Percentiles rank a stretch among this genome's conserved stretches.
Conservation (phyloP, 768 basidiomycete genomes). For the Boletus subparvulus region DNA sequence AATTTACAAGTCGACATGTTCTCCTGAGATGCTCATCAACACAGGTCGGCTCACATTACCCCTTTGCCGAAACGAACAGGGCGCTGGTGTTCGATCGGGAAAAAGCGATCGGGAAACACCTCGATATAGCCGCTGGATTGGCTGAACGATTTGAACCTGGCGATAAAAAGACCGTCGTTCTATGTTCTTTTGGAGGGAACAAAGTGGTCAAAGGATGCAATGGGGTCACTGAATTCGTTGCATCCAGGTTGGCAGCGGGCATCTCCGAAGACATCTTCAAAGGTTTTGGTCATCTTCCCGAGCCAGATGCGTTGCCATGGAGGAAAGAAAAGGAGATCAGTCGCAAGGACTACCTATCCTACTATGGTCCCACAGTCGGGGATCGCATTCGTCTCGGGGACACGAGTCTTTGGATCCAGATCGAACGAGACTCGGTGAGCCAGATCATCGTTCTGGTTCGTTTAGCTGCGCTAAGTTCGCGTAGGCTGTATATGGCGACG, state of each 20-base stretch:
- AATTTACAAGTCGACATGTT: slow-evolving; percentile 16
- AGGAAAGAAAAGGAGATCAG: slow-evolving; percentile 53
- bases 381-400: slow-evolving; percentile 89
- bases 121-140: slow-evolving; percentile 93
- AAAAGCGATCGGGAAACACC: slow-evolving; percentile 76
- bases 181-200: slow-evolving; percentile 75
- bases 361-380: slow-evolving; percentile 95
- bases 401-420: slow-evolving; percentile 86
- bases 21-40: not conserved
- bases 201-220: slow-evolving; percentile 80
- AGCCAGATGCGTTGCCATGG: slow-evolving; percentile 60
- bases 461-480: not conserved
- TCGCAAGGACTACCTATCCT: slow-evolving; percentile 78
- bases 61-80: slow-evolving; percentile 88
- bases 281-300: slow-evolving; percentile 69
- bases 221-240: slow-evolving; percentile 40
- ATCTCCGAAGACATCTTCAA: slow-evolving; percentile 23
- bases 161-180: slow-evolving; percentile 77
- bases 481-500: slow-evolving; percentile 89
- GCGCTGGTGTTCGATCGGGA: slow-evolving; percentile 79
- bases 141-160: slow-evolving; percentile 97
- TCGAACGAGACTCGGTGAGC: slow-evolving; percentile 78
- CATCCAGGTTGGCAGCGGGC: slow-evolving; percentile 50
- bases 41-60: slow-evolving; percentile 92
- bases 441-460: not conserved